Conservation (phyloP, 805 yeast species). For the Tetrapisispora phaffii region DNA sequence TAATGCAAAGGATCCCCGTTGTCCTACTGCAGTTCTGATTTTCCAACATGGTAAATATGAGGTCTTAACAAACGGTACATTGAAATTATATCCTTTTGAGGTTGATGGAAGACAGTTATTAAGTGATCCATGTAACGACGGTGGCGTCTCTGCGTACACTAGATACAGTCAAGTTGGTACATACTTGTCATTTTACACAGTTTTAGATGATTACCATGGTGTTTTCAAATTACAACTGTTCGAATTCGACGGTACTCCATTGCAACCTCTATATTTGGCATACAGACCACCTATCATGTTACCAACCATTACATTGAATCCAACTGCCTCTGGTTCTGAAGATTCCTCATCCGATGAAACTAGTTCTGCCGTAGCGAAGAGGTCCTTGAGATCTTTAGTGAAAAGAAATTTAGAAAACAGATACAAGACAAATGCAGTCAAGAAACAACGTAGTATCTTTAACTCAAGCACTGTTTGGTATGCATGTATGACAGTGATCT, state of each 20-base stretch:
- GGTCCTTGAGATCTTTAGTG: slow-evolving; percentile 36
- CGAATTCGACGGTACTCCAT: slow-evolving; percentile 66
- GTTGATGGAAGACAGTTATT: slow-evolving; percentile 91
- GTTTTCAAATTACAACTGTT: slow-evolving; percentile 63
- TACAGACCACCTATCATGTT: slow-evolving; percentile 94
- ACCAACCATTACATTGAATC: slow-evolving; percentile 86
- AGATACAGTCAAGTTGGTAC: slow-evolving; percentile 62
- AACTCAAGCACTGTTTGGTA: slow-evolving; percentile 21
- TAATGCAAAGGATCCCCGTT: slow-evolving; percentile 64
- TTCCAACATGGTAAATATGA: slow-evolving; percentile 85
- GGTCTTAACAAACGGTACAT: slow-evolving; percentile 51
- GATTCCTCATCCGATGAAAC: slow-evolving; percentile 19
- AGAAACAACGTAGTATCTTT: slow-evolving; percentile 8
- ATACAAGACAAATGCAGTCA: slow-evolving; percentile 60
- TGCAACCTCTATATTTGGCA: slow-evolving; percentile 85
- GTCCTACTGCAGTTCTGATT: slow-evolving; percentile 73
- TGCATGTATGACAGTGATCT: slow-evolving; percentile 18
- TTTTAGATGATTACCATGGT: slow-evolving; percentile 74
- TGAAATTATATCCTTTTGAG: slow-evolving; percentile 59
- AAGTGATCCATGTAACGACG: slow-evolving; percentile 74
- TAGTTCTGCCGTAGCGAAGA: slow-evolving; percentile 25
- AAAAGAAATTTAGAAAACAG: slow-evolving; percentile 73
- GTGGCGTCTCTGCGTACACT: slow-evolving; percentile 50
- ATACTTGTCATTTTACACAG: slow-evolving; percentile 48
- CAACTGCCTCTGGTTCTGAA: slow-evolving; percentile 39